Evolutionary conservation across 2,329 filamentous ascomycete genomes (phyloP).

Genomic region (Fonsecaea erecta): DNA sequence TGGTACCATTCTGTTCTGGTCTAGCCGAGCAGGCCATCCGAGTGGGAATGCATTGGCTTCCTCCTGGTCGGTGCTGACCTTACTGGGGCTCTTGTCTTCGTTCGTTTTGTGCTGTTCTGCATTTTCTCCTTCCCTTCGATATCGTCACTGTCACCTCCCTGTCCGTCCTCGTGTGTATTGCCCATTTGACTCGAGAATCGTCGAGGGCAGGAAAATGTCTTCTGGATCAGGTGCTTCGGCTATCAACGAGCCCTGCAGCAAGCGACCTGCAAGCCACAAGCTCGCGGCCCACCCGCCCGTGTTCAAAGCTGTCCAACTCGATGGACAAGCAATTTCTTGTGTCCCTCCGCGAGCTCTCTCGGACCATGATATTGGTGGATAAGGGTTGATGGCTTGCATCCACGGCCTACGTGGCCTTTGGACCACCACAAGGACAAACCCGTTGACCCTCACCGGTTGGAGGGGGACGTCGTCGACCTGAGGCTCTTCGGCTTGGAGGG

Average conservation of each 20-base stretch:
- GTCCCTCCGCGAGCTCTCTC: conserved; percentile 1
- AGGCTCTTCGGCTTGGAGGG: conserved; percentile 24
- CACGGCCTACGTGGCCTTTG: conserved; percentile 14
- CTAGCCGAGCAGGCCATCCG: not conserved
- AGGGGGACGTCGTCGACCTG: conserved; percentile 16
- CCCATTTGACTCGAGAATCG: not conserved
- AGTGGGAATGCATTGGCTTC: not conserved
- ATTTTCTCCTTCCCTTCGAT: not conserved
- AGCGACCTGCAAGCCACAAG: conserved; percentile 30
- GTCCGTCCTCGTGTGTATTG: not conserved
- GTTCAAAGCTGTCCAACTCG: conserved; percentile 13
- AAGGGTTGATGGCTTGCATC: conserved; percentile 19
- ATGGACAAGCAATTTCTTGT: conserved; percentile 2
- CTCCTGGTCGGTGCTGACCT: not conserved
- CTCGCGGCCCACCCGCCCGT: conserved; percentile 15
- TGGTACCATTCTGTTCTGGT: not conserved
- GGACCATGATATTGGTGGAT: conserved; percentile 25
- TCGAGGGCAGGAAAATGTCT: not conserved
- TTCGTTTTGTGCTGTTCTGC: not conserved
- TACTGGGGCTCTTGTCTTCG: not conserved
- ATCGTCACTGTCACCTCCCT: not conserved
- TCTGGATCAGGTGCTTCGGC: conserved; percentile 18
- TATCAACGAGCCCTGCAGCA: conserved; percentile 25
- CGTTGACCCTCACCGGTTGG: conserved; percentile 23
- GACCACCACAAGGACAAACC: not conserved